Conservation (phyloP, 1,284 basidiomycete genomes). For the Ceratobasidium theobromae region DNA sequence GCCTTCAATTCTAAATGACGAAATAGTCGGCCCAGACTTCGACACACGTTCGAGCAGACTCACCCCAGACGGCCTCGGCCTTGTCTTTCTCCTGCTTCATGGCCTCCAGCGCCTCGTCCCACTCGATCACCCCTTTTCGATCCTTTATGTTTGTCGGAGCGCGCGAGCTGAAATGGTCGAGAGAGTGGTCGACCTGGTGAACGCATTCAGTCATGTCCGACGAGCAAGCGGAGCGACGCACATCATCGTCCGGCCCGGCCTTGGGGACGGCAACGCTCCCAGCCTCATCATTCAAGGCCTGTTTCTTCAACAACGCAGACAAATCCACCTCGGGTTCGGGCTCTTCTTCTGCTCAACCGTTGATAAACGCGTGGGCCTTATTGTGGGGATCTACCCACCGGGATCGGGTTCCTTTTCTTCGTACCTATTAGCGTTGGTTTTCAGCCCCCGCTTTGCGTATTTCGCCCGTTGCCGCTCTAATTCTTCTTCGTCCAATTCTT, state of each 20-base stretch:
- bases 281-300: slow-evolving; percentile 53
- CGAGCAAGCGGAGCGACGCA: not conserved
- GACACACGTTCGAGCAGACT: slow-evolving; percentile 31
- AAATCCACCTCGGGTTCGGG: slow-evolving; percentile 71
- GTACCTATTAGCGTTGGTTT: slow-evolving; percentile 70
- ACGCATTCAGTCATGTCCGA: not conserved
- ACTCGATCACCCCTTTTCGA: slow-evolving; percentile 64
- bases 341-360: slow-evolving; percentile 61
- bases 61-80: slow-evolving; percentile 72
- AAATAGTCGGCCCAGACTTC: not conserved
- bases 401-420: slow-evolving; percentile 56
- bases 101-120: slow-evolving; percentile 64
- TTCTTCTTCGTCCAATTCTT: slow-evolving; percentile 30
- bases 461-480: slow-evolving; percentile 41
- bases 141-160: slow-evolving; percentile 34
- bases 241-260: slow-evolving; percentile 54
- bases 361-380: not conserved
- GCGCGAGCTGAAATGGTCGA: slow-evolving; percentile 48
- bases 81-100: slow-evolving; percentile 66
- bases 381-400: slow-evolving; percentile 48
- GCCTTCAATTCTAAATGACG: slow-evolving; percentile 59
- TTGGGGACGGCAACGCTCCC: not conserved
- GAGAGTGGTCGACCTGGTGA: slow-evolving; percentile 58
- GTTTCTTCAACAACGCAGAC: slow-evolving; percentile 62
- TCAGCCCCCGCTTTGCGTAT: slow-evolving; percentile 59